Percentiles rank a stretch among this genome's conserved stretches.
Conservation (phyloP, 2,329 filamentous ascomycete genomes). For the Fusarium subtropicale region DNA sequence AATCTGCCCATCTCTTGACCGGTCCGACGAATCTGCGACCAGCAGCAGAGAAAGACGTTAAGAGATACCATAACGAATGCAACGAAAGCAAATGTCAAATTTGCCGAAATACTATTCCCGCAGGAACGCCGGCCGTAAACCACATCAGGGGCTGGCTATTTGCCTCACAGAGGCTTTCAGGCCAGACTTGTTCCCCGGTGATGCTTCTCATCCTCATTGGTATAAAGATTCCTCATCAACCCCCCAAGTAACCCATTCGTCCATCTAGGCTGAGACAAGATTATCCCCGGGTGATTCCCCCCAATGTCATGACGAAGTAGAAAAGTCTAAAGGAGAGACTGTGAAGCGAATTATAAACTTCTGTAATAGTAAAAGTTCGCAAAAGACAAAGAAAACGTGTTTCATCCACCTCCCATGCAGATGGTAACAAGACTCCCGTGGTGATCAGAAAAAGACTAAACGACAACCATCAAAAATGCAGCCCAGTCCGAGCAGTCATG, state of each 20-base stretch:
- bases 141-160: conserved; percentile 41
- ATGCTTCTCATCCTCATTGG: conserved; percentile 48
- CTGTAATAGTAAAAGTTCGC: conserved; percentile 43
- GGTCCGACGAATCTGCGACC: conserved; percentile 4
- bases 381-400: conserved; percentile 39
- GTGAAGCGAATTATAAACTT: conserved; percentile 56
- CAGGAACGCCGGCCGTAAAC: conserved; percentile 46
- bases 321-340: conserved; percentile 55
- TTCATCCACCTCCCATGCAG: conserved; percentile 42
- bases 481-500: conserved; percentile 53
- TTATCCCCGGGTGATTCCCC: conserved; percentile 43
- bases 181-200: conserved; percentile 38
- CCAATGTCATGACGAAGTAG: conserved; percentile 49
- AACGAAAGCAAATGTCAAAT: conserved; percentile 50
- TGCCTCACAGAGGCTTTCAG: conserved; percentile 44
- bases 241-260: conserved; percentile 43
- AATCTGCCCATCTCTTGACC: conserved; percentile 29
- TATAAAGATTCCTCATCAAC: conserved; percentile 48
- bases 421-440: conserved; percentile 44
- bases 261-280: conserved; percentile 48
- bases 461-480: conserved; percentile 49
- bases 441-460: conserved; percentile 45
- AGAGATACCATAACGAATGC: conserved; percentile 44
- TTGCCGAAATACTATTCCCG: conserved; percentile 47
- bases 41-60: conserved; percentile 29